Evolutionary conservation across 345 rosid genomes (phyloP).

Genomic region (Microcos paniculata): DNA sequence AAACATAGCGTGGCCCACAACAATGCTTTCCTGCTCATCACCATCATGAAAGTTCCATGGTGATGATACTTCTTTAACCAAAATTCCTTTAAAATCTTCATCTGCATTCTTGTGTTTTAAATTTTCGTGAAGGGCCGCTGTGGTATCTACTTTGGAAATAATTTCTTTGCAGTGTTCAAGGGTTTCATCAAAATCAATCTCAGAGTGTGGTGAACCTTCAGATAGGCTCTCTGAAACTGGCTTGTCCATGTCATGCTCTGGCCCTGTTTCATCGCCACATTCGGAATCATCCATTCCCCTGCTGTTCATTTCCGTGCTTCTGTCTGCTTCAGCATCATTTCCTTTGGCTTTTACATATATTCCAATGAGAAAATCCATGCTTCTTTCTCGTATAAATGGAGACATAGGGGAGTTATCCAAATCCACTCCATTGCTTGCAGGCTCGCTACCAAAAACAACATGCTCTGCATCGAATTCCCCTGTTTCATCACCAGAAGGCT

Average conservation of each 20-base stretch:
- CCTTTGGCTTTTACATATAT: slow-evolving; percentile 37
- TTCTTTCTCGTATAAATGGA: slow-evolving; percentile 23
- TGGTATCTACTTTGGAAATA: slow-evolving; percentile 4
- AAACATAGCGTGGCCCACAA: slow-evolving; percentile 23
- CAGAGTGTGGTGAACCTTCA: slow-evolving; percentile 40
- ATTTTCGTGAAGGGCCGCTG: slow-evolving; percentile 6
- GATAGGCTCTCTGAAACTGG: slow-evolving; percentile 35
- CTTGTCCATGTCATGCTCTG: slow-evolving; percentile 15
- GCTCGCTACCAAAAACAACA: not conserved
- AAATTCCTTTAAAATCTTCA: slow-evolving; percentile 9
- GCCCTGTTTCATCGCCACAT: slow-evolving; percentile 9
- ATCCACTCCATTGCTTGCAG: slow-evolving; percentile 13
- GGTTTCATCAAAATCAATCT: slow-evolving; percentile 32
- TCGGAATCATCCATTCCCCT: slow-evolving; percentile 4
- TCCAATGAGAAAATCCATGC: slow-evolving; percentile 41
- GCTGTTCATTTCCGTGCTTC: slow-evolving; percentile 11
- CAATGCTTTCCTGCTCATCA: slow-evolving; percentile 24
- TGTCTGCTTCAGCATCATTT: slow-evolving; percentile 18
- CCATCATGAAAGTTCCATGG: slow-evolving; percentile 11
- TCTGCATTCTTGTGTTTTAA: slow-evolving; percentile 11
- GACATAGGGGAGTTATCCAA: not conserved
- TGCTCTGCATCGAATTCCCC: slow-evolving; percentile 13
- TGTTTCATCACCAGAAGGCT: slow-evolving; percentile 9
- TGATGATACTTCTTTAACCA: slow-evolving; percentile 17
- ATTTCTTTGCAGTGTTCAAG: not conserved